Evolutionary conservation across 495 filamentous ascomycete species (phyloP).

Genomic region (Lepraria neglecta): DNA sequence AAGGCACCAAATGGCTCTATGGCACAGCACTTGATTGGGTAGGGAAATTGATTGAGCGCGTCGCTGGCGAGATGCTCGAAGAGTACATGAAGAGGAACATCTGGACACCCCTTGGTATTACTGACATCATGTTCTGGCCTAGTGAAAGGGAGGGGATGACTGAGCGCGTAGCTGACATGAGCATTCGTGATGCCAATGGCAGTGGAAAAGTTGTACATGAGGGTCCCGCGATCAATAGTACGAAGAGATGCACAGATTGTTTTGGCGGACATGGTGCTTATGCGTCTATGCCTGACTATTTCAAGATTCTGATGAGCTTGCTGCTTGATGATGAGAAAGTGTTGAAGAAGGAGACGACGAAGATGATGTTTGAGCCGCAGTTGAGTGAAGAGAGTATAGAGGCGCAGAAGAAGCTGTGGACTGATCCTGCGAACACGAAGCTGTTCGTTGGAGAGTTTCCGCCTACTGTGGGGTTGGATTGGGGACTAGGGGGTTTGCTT

Average conservation of each 20-base stretch:
- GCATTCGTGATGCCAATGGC: constrained; percentile 19
- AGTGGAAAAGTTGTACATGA: no score
- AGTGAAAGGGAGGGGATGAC: constrained; percentile 34
- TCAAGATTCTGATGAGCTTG: constrained; percentile 45
- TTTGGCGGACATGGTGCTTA: constrained; percentile 51
- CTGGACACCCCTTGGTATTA: constrained; percentile 41
- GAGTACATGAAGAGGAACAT: constrained; percentile 44
- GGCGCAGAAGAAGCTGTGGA: not conserved
- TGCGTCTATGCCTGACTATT: constrained; percentile 41
- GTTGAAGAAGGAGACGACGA: constrained; percentile 38
- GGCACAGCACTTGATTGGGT: constrained; percentile 49
- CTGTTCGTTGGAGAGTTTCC: constrained; percentile 6
- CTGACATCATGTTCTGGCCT: constrained; percentile 39
- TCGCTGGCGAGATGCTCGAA: constrained; percentile 34
- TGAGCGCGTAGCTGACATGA: constrained; percentile 35
- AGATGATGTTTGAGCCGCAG: constrained; percentile 36
- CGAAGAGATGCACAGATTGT: constrained; percentile 31
- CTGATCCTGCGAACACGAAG: not conserved
- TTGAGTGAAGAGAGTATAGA: constrained; percentile 17
- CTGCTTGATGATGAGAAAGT: constrained; percentile 42
- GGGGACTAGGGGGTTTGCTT: constrained; percentile 8
- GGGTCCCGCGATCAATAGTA: constrained; percentile 15
- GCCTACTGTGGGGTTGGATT: not conserved
- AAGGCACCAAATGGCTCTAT: constrained; percentile 47
- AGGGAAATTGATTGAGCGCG: constrained; percentile 39